phyloP scores from a whole-genome alignment of 2,329 filamentous ascomycete genomes.

The Xylariales sp. region DNA sequence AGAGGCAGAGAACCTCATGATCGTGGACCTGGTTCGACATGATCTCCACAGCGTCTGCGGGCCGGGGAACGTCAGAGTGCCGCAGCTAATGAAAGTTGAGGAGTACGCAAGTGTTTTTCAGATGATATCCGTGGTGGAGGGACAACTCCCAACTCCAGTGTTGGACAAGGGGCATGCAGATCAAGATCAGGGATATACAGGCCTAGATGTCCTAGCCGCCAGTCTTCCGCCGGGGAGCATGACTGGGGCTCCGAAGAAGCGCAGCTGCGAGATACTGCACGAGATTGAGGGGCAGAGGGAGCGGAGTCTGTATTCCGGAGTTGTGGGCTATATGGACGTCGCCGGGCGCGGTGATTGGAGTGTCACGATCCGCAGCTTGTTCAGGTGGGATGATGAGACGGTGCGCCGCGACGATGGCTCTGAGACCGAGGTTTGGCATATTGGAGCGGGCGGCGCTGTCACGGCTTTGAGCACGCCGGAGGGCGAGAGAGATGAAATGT shows the following conservation, averaged over 20 bases:
- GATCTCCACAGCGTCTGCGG: conserved; percentile 84
- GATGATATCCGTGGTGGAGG: conserved; percentile 84
- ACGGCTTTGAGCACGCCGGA: conserved; percentile 76
- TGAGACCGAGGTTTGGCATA: conserved; percentile 62
- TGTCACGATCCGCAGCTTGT: conserved; percentile 82
- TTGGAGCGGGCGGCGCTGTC: conserved; percentile 87
- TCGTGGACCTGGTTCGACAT: conserved; percentile 92
- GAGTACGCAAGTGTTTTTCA: conserved; percentile 89
- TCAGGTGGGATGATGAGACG: conserved; percentile 62
- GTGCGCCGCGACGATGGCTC: conserved; percentile 19
- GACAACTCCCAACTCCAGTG: conserved; percentile 42
- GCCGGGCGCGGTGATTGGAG: conserved; percentile 84
- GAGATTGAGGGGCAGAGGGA: conserved; percentile 59
- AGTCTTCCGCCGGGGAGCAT: conserved; percentile 88
- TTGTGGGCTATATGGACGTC: conserved; percentile 85
- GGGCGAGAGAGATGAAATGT: conserved; percentile 89
- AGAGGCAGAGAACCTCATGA: conserved; percentile 95
- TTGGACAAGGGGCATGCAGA: not conserved
- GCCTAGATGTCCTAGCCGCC: conserved; percentile 70
- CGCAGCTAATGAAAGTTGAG: conserved; percentile 78
- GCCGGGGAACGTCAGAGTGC: conserved; percentile 66
- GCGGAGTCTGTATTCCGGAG: conserved; percentile 79
- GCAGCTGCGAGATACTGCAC: conserved; percentile 78
- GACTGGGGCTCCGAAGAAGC: conserved; percentile 94
- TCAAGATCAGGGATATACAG: conserved; percentile 44